A percentile compares a stretch with the other conserved stretches of the same genome.
Conservation (phyloP, 83 land plant species). For the Thuja plicata region DNA sequence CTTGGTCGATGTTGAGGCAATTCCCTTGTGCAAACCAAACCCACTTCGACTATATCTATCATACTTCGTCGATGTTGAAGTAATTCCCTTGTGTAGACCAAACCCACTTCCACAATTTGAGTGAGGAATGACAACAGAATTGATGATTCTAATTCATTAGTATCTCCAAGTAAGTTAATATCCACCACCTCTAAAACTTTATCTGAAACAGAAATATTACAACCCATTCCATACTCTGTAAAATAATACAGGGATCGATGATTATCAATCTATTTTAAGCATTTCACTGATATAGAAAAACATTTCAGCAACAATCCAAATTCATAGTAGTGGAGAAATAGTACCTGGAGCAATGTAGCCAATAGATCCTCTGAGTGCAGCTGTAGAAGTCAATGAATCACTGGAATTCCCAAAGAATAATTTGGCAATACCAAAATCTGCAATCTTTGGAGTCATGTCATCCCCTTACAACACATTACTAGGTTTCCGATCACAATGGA, state of each 20-base stretch:
- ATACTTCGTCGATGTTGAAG: no score
- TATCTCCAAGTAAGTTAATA: no score
- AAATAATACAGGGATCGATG: no score
- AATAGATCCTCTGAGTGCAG: background rate
- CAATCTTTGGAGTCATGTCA: conserved; percentile 16
- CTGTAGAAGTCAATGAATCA: background rate
- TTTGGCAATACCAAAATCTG: conserved; percentile 21
- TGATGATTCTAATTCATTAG: no score
- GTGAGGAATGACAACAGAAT: no score
- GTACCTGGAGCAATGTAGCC: conserved; percentile 6
- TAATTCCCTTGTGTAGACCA: background rate
- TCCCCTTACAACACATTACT: background rate
- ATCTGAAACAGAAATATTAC: background rate
- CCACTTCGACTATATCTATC: no score
- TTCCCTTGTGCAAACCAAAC: background rate
- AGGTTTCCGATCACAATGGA: background rate
- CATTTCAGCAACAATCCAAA: no score
- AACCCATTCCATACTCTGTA: no score
- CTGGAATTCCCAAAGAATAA: background rate
- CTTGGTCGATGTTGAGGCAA: background rate
- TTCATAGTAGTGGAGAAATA: background rate
- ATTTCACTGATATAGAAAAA: no score
- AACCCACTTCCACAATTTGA: background rate
- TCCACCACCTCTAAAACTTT: no score
- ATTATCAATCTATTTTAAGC: no score